Conservation (phyloP, 2,329 filamentous ascomycete species). For the Xylariomycetidae sp. region DNA sequence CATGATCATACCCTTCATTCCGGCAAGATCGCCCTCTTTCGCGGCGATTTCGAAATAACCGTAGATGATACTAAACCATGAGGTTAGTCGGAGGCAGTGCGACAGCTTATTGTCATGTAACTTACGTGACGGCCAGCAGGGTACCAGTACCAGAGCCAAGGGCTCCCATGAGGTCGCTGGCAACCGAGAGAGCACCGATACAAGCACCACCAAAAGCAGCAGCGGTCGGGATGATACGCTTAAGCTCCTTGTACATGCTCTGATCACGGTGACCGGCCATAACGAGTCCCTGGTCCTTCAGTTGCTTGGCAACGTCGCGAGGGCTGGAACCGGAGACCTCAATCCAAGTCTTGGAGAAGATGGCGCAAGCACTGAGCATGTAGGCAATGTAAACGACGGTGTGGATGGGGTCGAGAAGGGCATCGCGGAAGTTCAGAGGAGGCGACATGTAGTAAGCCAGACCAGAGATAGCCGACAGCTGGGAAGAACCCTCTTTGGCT, state of each 20-base stretch:
- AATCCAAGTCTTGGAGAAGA: conserved; percentile 99
- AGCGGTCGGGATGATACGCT: conserved; percentile 97
- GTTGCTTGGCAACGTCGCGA: conserved; percentile 96
- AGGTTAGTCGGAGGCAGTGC: conserved; percentile 29
- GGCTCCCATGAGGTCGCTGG: conserved; percentile 91
- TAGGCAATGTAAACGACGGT: conserved; percentile 93
- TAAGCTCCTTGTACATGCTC: conserved; percentile 99
- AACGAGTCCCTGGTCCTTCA: conserved; percentile 98
- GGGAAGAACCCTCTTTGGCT: conserved; percentile 89
- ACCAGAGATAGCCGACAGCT: conserved; percentile 89
- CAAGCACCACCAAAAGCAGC: conserved; percentile 98
- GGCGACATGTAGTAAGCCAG: conserved; percentile 99
- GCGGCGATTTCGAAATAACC: conserved; percentile 99
- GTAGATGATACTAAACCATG: conserved; percentile 82
- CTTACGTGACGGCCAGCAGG: conserved; percentile 95
- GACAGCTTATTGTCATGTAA: conserved; percentile 25
- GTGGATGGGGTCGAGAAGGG: conserved; percentile 93
- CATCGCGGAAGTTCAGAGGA: conserved; percentile 94
- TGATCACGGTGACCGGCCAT: conserved; percentile 99
- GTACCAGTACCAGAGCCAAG: conserved; percentile 97
- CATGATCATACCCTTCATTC: conserved; percentile 72
- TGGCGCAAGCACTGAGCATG: conserved; percentile 95
- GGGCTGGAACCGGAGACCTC: conserved; percentile 98
- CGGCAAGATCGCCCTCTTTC: conserved; percentile 92
- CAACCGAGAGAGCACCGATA: conserved; percentile 95